Base-by-base conservation (phyloP, 768 basidiomycete genomes). In the Glaciozyma martinii region DNA sequence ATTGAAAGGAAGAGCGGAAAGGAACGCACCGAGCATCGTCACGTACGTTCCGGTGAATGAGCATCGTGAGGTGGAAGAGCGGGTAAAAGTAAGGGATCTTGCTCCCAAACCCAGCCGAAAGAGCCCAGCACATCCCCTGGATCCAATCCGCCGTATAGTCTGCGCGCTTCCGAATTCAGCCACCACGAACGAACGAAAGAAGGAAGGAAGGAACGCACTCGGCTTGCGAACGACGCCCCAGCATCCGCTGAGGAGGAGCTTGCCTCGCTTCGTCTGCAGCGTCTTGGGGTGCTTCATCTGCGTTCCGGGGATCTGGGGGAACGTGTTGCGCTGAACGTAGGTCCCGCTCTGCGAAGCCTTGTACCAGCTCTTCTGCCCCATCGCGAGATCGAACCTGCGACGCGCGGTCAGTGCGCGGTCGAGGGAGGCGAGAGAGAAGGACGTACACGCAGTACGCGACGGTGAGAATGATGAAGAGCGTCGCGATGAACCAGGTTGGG, bases 1-100 rank as follows among this genome's bases (percentile, higher is more conserved):
- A 40, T 30, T 33, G 54, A 32, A 7, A 19, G 27, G 12, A 18
- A 25, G 32, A n/a, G 49, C 25, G 25, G 25, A 7, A n/a, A 18
- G 42, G n/a, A 25, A 74, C 81, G 60, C 65, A 89, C 81, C 93
- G 82, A 76, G 93, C 94, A 76, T 98, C 95, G 81, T 99, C 95
- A 60, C 95, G 85, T 0, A 86, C 83, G 72, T 87, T 89, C 43
- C 95, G 85, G 74, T 98, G 95, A 47, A 90, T 81, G 61, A 99
- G 84, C 27, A 98, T 93, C 53, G 82, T 82, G 74, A 94, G 86
- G 81, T 98, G 98, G 82, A 98, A 99, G 57, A 91, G 81, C 18
- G 90, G 90, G 78, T 98, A 98, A 79, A 90, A 99, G 79, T 93
- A 93, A 1, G 92, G 92, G 74, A 98, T 94, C 56, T 86, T 82